Percentiles rank a stretch among this genome's conserved stretches.
phyloP scores from a whole-genome alignment of 140 eudicot genomes.

The Ambrosia hybrid region DNA sequence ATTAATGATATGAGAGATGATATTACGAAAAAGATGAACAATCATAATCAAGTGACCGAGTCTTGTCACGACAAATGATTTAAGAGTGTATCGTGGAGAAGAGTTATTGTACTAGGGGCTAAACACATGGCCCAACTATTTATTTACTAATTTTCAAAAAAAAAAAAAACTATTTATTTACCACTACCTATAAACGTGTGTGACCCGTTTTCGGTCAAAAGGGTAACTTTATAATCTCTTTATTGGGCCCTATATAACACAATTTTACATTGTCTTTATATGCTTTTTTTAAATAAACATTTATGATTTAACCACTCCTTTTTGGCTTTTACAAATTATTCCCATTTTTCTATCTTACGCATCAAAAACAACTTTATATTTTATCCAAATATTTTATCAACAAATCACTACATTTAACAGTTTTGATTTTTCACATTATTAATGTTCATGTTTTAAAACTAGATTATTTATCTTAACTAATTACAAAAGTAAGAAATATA shows the following conservation, averaged over 20 bases:
- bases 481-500: too few relatives aligned
- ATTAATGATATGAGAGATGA: not conserved
- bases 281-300: too few relatives aligned
- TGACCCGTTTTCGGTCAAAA: not conserved
- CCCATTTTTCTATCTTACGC: too few relatives aligned
- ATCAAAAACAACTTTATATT: too few relatives aligned
- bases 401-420: too few relatives aligned
- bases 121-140: slow-evolving; percentile 7
- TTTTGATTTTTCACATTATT: too few relatives aligned
- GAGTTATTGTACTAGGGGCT: slow-evolving; percentile 3
- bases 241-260: not conserved
- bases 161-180: not conserved
- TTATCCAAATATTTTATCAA: too few relatives aligned
- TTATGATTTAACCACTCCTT: too few relatives aligned
- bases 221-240: not conserved
- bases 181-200: not conserved
- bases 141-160: not conserved
- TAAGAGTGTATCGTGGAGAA: not conserved
- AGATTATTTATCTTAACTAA: too few relatives aligned
- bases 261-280: not conserved
- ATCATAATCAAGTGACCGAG: not conserved
- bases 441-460: too few relatives aligned
- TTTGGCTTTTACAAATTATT: too few relatives aligned
- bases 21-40: not conserved
- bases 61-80: not conserved